Conservation (phyloP, 805 yeast genomes). For the Scheffersomyces spartinae region DNA sequence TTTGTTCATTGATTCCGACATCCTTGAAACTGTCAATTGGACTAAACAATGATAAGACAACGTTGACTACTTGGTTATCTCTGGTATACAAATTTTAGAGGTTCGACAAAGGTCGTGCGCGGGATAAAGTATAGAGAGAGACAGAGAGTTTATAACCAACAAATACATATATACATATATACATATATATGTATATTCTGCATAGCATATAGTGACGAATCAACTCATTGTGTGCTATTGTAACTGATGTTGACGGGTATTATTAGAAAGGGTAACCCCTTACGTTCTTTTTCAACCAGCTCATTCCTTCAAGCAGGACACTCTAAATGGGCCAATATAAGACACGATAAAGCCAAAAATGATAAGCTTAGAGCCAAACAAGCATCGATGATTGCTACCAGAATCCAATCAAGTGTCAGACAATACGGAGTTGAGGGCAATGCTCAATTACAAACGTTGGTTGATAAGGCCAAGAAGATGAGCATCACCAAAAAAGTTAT, state of each 20-base stretch:
- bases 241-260: conserved; percentile 1
- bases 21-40: too few relatives aligned
- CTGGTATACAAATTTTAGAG: too few relatives aligned
- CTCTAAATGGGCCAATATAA: conserved; percentile 90
- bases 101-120: too few relatives aligned
- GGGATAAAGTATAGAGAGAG: too few relatives aligned
- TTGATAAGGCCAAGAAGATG: conserved; percentile 67
- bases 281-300: conserved; percentile 7
- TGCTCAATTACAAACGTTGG: conserved; percentile 54
- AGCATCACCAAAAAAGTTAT: conserved; percentile 77
- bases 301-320: conserved; percentile 53
- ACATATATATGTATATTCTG: too few relatives aligned
- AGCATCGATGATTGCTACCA: conserved; percentile 59
- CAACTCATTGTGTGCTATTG: conserved; percentile 11
- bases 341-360: conserved; percentile 87
- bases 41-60: too few relatives aligned
- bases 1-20: conserved; percentile 42
- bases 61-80: too few relatives aligned
- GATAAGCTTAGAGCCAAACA: conserved; percentile 68
- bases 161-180: too few relatives aligned
- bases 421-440: conserved; percentile 51
- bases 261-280: conserved; percentile 2
- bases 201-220: too few relatives aligned
- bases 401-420: conserved; percentile 66
- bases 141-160: too few relatives aligned